Evolutionary conservation across 2,329 filamentous ascomycete species (phyloP), one percentile per base, ranked within the genome.

Genomic region (Hypoxylon rubiginosum): DNA sequence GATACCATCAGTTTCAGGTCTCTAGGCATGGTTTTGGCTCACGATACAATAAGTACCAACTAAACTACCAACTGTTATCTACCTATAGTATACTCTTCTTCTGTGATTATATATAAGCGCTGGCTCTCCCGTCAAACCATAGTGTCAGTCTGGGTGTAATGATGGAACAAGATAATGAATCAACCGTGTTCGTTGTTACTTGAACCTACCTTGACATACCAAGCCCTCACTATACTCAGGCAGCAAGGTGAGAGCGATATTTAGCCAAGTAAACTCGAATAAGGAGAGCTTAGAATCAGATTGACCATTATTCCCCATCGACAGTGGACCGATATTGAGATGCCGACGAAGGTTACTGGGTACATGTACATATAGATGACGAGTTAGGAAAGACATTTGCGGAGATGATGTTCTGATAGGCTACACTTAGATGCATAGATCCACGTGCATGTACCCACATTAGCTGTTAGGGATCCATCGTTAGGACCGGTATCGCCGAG

Each of bases 1-100:
- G 41, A 52, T 32, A 52, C 10, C 24, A 56, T 65, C 28, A 65
- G 61, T 53, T 52, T 50, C 30, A 53, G 15, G 49, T 51, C 28
- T 45, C n/a, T 53, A 46, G n/a, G 17, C 11, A 61, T 11, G n/a
- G 26, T 19, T 49, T 50, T 36, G 15, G 10, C 36, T 39, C 56
- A 41, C 8, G 24, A 24, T 32, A 11, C 6, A n/a, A n/a, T n/a
- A n/a, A 15, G 26, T 54, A 57, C 58, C 55, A 50, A 65, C 51
- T n/a, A 24, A 34, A 53, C 21, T 17, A 62, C 15, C 0, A 21
- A 45, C 24, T 67, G n/a, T 41, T 45, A 61, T 61, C n/a, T 26
- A 43, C 30, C 39, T 48, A 48, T 15, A 54, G 19, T 9, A 1
- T 30, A 17, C 2, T 34, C 8, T 32, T 32, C 3, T 34, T 28